Evolutionary conservation across 305 asterid genomes (phyloP).

Genomic region (Solanum hybrid): DNA sequence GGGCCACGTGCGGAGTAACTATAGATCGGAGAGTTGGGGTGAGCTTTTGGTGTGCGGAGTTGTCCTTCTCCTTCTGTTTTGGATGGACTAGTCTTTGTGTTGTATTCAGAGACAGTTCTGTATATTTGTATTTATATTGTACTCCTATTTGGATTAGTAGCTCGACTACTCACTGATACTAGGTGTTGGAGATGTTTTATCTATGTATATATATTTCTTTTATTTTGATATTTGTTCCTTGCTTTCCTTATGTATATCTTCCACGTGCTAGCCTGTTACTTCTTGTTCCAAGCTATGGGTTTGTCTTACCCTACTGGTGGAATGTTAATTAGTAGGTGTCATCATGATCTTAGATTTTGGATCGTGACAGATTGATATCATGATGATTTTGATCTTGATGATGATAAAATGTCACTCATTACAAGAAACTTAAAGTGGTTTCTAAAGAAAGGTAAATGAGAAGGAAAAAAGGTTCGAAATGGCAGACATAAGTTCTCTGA

Average conservation of each 20-base stretch:
- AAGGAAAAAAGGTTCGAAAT: neutral
- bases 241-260: neutral
- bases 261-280: neutral
- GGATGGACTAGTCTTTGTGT: neutral
- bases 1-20: neutral
- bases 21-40: neutral
- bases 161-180: neutral
- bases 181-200: neutral
- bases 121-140: neutral
- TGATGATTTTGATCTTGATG: neutral
- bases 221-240: no score
- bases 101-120: neutral
- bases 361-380: neutral
- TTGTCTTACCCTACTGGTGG: neutral
- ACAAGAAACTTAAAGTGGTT: neutral
- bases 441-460: neutral
- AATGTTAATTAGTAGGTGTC: neutral
- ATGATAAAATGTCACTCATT: neutral
- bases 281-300: neutral
- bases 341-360: neutral
- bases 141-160: neutral
- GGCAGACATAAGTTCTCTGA: neutral
- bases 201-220: no score
- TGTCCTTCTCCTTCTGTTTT: neutral
- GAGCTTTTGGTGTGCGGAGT: neutral